Evolutionary conservation across 106 monocot species (phyloP).

Genomic region (Platanthera zijinensis): DNA sequence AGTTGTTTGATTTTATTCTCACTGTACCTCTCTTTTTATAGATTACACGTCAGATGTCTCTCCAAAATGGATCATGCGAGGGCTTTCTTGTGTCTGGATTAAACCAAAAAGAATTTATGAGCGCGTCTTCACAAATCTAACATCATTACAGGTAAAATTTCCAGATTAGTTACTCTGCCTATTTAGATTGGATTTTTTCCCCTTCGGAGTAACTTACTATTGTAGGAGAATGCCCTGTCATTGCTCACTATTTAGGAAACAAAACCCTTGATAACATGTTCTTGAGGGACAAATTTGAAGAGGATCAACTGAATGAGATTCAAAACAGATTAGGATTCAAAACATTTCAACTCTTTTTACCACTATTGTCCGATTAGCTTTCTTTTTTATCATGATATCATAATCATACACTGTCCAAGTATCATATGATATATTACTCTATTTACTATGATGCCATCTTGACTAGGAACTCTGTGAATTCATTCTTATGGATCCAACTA

Average conservation of each 20-base stretch:
- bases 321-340: too few relatives aligned
- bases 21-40: slow-evolving; percentile 9
- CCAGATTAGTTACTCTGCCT: neutral
- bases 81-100: slow-evolving; percentile 84
- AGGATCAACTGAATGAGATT: too few relatives aligned
- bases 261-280: too few relatives aligned
- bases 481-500: neutral
- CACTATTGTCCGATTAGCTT: too few relatives aligned
- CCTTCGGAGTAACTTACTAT: neutral
- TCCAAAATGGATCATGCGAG: slow-evolving; percentile 70
- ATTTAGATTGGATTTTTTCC: neutral
- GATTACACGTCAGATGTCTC: slow-evolving; percentile 63
- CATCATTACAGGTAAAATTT: slow-evolving; percentile 48
- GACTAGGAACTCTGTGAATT: neutral
- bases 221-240: neutral
- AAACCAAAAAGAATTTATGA: slow-evolving; percentile 55
- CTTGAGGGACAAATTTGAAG: too few relatives aligned
- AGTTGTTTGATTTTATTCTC: neutral
- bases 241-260: neutral
- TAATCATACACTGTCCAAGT: neutral
- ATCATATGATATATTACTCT: neutral
- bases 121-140: slow-evolving; percentile 47
- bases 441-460: neutral
- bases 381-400: neutral
- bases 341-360: too few relatives aligned